Conservation (phyloP, 2,329 filamentous ascomycete species). For the Xylaria sp. region DNA sequence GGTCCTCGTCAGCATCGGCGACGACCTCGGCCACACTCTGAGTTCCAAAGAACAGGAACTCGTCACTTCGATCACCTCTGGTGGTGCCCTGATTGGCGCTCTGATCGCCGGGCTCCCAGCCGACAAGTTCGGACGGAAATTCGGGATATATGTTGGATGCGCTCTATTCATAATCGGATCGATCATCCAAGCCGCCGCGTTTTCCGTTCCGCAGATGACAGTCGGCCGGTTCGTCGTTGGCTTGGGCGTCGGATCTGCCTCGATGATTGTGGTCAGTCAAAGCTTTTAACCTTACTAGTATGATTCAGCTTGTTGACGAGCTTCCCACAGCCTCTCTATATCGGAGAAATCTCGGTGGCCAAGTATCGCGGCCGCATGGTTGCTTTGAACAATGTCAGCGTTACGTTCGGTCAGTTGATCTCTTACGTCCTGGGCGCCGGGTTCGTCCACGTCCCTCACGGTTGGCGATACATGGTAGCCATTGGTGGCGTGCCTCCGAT, state of each 20-base stretch:
- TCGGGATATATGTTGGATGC: constrained; percentile 55
- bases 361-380: constrained; percentile 61
- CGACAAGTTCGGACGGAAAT: constrained; percentile 41
- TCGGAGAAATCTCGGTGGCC: constrained; percentile 61
- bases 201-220: constrained; percentile 55
- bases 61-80: constrained; percentile 64
- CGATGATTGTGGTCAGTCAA: constrained; percentile 54
- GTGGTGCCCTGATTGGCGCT: constrained; percentile 58
- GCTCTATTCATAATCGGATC: constrained; percentile 54
- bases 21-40: constrained; percentile 11
- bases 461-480: constrained; percentile 63
- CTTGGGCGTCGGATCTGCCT: constrained; percentile 58
- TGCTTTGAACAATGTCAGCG: constrained; percentile 59
- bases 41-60: constrained; percentile 57
- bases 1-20: constrained; percentile 45
- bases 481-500: constrained; percentile 59
- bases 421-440: constrained; percentile 55
- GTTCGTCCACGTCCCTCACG: constrained; percentile 53
- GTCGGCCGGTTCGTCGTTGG: constrained; percentile 60
- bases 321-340: constrained; percentile 50
- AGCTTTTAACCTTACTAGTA: not conserved
- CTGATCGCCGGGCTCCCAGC: constrained; percentile 44
- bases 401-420: constrained; percentile 48
- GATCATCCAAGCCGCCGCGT: constrained; percentile 51
- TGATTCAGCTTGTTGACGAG: not conserved